Evolutionary conservation across 2,329 filamentous ascomycete genomes (phyloP).

Genomic region (Apiospora kogelbergensis): DNA sequence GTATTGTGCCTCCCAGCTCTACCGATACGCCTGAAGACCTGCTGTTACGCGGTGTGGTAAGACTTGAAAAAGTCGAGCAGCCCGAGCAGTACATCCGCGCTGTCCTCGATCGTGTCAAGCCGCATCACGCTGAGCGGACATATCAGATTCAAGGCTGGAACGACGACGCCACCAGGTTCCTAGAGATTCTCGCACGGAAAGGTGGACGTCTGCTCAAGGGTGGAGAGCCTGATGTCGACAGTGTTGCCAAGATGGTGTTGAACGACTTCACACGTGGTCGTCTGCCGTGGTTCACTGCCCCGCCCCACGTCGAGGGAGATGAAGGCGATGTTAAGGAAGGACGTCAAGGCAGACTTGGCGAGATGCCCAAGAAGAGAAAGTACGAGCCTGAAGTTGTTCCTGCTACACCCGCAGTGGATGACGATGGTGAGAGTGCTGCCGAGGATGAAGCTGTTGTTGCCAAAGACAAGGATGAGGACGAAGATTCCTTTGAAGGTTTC

Average conservation of each 20-base stretch:
- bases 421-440: slow-evolving; percentile 31
- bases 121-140: slow-evolving; percentile 85
- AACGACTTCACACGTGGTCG: slow-evolving; percentile 96
- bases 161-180: slow-evolving; percentile 75
- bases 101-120: slow-evolving; percentile 77
- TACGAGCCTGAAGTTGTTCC: slow-evolving; percentile 49
- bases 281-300: slow-evolving; percentile 92
- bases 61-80: slow-evolving; percentile 94
- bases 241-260: slow-evolving; percentile 93
- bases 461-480: slow-evolving; percentile 32
- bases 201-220: slow-evolving; percentile 82
- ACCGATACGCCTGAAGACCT: slow-evolving; percentile 62
- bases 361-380: slow-evolving; percentile 83
- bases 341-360: slow-evolving; percentile 75
- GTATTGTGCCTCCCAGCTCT: slow-evolving; percentile 72
- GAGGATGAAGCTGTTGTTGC: slow-evolving; percentile 29
- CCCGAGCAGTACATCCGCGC: slow-evolving; percentile 94
- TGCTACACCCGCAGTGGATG: slow-evolving; percentile 31
- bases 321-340: slow-evolving; percentile 61
- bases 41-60: slow-evolving; percentile 83
- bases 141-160: slow-evolving; percentile 84
- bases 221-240: slow-evolving; percentile 92
- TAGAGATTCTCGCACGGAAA: slow-evolving; percentile 85
- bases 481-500: slow-evolving; percentile 49
- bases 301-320: slow-evolving; percentile 57